Evolutionary conservation across 805 yeast species (phyloP).

Genomic region (Pichia insulana): DNA sequence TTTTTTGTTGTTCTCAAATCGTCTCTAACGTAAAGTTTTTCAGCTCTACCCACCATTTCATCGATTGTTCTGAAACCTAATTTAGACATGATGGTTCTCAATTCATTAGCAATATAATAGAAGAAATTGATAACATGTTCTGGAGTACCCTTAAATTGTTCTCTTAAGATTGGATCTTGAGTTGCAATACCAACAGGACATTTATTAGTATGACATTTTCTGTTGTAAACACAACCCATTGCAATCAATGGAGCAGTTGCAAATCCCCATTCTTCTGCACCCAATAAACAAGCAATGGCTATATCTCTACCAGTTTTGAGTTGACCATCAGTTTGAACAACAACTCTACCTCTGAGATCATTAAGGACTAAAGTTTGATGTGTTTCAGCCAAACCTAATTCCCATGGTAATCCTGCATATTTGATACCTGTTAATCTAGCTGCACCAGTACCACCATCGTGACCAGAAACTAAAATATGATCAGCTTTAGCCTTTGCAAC

Average conservation of each 20-base stretch:
- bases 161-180: slow-evolving; percentile 89
- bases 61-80: slow-evolving; percentile 92
- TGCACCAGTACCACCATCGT: slow-evolving; percentile 99
- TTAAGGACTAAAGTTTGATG: slow-evolving; percentile 95
- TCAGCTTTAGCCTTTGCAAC: slow-evolving; percentile 99
- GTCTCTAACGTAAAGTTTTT: slow-evolving; percentile 76
- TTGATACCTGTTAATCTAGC: slow-evolving; percentile 95
- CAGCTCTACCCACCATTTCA: slow-evolving; percentile 98
- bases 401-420: slow-evolving; percentile 98
- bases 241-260: slow-evolving; percentile 97
- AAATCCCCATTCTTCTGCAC: slow-evolving; percentile 98
- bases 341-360: slow-evolving; percentile 91
- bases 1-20: slow-evolving; percentile 83
- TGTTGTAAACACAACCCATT: slow-evolving; percentile 95
- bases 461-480: slow-evolving; percentile 91
- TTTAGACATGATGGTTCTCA: slow-evolving; percentile 87
- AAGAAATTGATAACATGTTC: slow-evolving; percentile 97
- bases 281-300: slow-evolving; percentile 90
- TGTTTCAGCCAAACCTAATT: slow-evolving; percentile 94
- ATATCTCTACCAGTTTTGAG: slow-evolving; percentile 94
- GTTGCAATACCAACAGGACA: slow-evolving; percentile 99
- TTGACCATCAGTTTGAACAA: slow-evolving; percentile 98
- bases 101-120: slow-evolving; percentile 87
- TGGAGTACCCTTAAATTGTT: slow-evolving; percentile 92
- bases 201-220: slow-evolving; percentile 87